These are phyloP conservation scores for Penicillium rolfsii DNA, from an alignment of 2,329 filamentous ascomycete species.

Conservation along the genomic window DNA sequence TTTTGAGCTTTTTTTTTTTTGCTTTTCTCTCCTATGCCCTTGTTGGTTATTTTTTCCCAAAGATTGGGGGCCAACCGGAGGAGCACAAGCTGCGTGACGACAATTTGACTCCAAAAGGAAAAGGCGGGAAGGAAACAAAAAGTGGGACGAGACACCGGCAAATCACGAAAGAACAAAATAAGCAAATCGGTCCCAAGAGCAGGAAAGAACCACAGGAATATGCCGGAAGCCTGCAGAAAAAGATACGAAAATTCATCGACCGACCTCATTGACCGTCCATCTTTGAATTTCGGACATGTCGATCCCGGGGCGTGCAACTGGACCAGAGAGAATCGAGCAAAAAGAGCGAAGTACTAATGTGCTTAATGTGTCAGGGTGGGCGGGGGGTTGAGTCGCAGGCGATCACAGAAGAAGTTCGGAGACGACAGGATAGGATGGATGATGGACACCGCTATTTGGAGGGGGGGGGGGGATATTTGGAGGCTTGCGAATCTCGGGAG, in stretches of 20 bases:
- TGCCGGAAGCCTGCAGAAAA: constrained; percentile 6
- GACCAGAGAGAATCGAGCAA: not conserved
- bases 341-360: not conserved
- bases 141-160: not conserved
- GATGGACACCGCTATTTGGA: constrained; percentile 26
- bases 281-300: constrained; percentile 43
- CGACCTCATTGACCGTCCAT: constrained; percentile 54
- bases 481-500: constrained; percentile 2
- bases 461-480: not conserved
- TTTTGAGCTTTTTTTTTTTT: not conserved
- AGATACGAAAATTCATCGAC: constrained; percentile 14
- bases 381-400: not conserved
- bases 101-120: constrained; percentile 9
- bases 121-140: not conserved
- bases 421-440: not conserved
- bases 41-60: not conserved
- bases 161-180: not conserved
- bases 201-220: not conserved
- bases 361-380: not conserved
- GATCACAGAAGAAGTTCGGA: not conserved
- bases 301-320: constrained; percentile 16
- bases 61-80: not conserved
- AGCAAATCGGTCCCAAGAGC: not conserved
- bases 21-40: not conserved
- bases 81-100: constrained; percentile 22